phyloP scores from a whole-genome alignment of 257 asterid species.

The Ophiorrhiza pumila region DNA sequence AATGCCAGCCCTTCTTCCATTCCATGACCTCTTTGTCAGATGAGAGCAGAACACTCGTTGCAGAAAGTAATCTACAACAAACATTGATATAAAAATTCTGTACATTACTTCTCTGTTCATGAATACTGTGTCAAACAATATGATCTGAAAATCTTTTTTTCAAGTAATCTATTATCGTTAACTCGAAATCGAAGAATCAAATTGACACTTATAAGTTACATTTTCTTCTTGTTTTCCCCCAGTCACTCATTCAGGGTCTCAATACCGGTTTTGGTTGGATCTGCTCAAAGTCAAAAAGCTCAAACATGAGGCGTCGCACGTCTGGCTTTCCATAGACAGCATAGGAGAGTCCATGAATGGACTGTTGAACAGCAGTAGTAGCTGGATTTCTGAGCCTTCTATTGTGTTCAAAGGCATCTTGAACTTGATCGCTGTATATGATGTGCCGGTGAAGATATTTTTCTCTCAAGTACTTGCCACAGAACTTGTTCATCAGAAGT shows the following conservation, averaged over 20 bases:
- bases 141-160: not conserved
- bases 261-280: slow-evolving; percentile 65
- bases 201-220: not conserved
- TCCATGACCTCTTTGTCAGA: no score
- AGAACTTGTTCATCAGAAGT: slow-evolving; percentile 88
- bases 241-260: not conserved
- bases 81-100: not conserved
- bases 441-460: slow-evolving; percentile 74
- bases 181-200: not conserved
- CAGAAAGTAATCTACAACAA: not conserved
- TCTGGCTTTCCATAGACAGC: slow-evolving; percentile 93
- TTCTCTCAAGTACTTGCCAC: slow-evolving; percentile 86
- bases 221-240: not conserved
- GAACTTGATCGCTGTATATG: slow-evolving; percentile 82
- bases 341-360: slow-evolving; percentile 83
- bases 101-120: not conserved
- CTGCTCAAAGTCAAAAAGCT: slow-evolving; percentile 94
- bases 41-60: not conserved
- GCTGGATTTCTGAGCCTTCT: slow-evolving; percentile 96
- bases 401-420: slow-evolving; percentile 82
- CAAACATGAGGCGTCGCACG: slow-evolving; percentile 95
- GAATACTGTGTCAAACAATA: not conserved
- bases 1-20: no score
- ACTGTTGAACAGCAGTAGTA: slow-evolving; percentile 91
- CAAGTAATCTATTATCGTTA: not conserved